A percentile compares a stretch with the other conserved stretches of the same genome.
Evolutionary conservation across 2,329 filamentous ascomycete genomes (phyloP).

Genomic region (Gaeumannomyces tritici): DNA sequence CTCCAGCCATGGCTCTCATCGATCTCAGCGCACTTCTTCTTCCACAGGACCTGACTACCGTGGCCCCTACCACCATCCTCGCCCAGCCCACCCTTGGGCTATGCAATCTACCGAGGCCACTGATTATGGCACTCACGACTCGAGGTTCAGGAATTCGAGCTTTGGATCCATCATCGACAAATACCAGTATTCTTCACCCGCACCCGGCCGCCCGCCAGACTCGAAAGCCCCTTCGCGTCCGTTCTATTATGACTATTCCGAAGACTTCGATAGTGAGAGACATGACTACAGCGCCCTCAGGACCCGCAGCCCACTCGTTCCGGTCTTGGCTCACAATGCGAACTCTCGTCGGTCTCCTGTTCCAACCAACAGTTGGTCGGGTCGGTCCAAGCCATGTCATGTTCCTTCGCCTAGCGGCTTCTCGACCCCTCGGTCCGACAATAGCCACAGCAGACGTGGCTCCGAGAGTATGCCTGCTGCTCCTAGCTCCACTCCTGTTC

Average conservation of each 20-base stretch:
- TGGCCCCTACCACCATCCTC: slow-evolving; percentile 8
- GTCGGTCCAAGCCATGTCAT: background rate
- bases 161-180: slow-evolving; percentile 40
- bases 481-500: background rate
- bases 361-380: background rate
- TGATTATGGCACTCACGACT: slow-evolving; percentile 24
- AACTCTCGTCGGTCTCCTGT: background rate
- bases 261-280: slow-evolving; percentile 30
- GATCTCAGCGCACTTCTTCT: slow-evolving; percentile 24
- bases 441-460: too few species aligned
- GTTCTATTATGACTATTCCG: slow-evolving; percentile 44
- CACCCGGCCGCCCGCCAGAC: slow-evolving; percentile 13
- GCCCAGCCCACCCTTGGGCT: slow-evolving; percentile 12
- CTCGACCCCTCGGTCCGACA: background rate
- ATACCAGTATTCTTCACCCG: slow-evolving; percentile 24
- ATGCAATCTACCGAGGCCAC: slow-evolving; percentile 20
- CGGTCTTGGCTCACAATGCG: slow-evolving; percentile 9
- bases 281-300: background rate
- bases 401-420: background rate
- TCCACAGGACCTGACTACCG: slow-evolving; percentile 7
- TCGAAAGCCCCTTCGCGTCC: slow-evolving; percentile 18
- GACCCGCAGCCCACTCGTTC: slow-evolving; percentile 17
- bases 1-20: slow-evolving; percentile 10
- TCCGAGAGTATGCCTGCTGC: background rate
- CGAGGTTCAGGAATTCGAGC: slow-evolving; percentile 33